Evolutionary conservation across 2,329 filamentous ascomycete genomes (phyloP).

Genomic region (Colletotrichum orbiculare): DNA sequence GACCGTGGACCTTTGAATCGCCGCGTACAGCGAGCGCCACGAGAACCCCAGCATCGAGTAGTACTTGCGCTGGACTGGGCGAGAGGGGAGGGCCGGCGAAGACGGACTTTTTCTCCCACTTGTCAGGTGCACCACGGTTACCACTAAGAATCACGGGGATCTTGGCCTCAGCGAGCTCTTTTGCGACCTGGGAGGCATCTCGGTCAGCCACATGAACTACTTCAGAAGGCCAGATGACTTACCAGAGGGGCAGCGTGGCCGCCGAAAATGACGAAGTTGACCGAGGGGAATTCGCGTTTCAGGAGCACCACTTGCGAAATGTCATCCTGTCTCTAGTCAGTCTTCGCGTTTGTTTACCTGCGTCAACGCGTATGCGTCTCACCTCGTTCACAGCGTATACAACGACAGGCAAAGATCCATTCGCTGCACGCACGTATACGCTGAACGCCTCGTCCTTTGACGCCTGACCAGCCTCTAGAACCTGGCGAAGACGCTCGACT

Average conservation of each 20-base stretch:
- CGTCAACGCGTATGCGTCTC: neutral
- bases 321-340: constrained; percentile 45
- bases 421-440: neutral
- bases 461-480: neutral
- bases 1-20: constrained; percentile 51
- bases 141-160: constrained; percentile 56
- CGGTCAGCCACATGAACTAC: neutral
- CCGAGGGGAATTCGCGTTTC: constrained; percentile 46
- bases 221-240: constrained; percentile 16
- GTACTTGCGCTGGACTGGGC: constrained; percentile 44
- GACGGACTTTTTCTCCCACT: constrained; percentile 49
- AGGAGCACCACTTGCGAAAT: constrained; percentile 52
- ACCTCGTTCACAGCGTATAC: constrained; percentile 21
- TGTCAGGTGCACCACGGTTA: constrained; percentile 46
- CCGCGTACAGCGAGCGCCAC: constrained; percentile 35
- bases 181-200: constrained; percentile 44
- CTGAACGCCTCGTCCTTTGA: neutral
- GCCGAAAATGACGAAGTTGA: constrained; percentile 51
- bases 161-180: constrained; percentile 49
- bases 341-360: neutral
- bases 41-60: constrained; percentile 12
- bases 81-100: constrained; percentile 55
- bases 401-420: constrained; percentile 1
- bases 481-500: constrained; percentile 4
- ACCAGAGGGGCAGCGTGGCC: constrained; percentile 50